Evolutionary conservation across 2,329 filamentous ascomycete species (phyloP).

Genomic region (Calonectria pseudoreteaudii): DNA sequence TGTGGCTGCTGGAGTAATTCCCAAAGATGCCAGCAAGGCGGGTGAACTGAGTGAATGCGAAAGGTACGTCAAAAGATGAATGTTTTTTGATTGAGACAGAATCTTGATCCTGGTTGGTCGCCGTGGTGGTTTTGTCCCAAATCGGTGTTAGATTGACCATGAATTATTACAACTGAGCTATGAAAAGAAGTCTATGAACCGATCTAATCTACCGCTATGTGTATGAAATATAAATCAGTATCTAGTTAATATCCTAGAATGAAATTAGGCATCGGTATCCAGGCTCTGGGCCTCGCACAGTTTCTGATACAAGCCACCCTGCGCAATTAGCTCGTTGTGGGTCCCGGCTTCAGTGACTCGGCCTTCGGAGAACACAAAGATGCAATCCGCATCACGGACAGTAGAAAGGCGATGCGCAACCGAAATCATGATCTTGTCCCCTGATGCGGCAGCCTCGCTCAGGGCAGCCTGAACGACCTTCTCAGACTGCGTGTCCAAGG

Average conservation of each 20-base stretch:
- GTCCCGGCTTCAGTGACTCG: conserved; percentile 5
- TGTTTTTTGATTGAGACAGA: no score
- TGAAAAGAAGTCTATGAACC: background rate
- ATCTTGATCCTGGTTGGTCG: background rate
- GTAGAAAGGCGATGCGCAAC: conserved; percentile 44
- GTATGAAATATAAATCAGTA: background rate
- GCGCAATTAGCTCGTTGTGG: conserved; percentile 5
- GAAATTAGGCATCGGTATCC: background rate
- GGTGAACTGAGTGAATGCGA: conserved; percentile 11
- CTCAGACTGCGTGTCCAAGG: conserved; percentile 14
- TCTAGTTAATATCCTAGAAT: background rate
- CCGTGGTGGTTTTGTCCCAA: no score
- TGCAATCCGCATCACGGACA: conserved; percentile 29
- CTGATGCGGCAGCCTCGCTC: background rate
- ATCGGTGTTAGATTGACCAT: background rate
- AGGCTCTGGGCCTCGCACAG: conserved; percentile 21
- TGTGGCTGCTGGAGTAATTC: conserved; percentile 42
- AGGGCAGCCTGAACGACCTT: conserved; percentile 2
- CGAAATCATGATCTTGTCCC: conserved; percentile 23
- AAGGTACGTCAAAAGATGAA: background rate
- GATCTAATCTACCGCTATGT: background rate
- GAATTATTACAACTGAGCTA: background rate
- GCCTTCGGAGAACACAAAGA: conserved; percentile 53
- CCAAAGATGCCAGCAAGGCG: conserved; percentile 37
- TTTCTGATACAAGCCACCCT: conserved; percentile 19